Evolutionary conservation across 805 yeast genomes (phyloP), one percentile per base, ranked within the genome.

Genomic region (Wickerhamia fluorescens): DNA sequence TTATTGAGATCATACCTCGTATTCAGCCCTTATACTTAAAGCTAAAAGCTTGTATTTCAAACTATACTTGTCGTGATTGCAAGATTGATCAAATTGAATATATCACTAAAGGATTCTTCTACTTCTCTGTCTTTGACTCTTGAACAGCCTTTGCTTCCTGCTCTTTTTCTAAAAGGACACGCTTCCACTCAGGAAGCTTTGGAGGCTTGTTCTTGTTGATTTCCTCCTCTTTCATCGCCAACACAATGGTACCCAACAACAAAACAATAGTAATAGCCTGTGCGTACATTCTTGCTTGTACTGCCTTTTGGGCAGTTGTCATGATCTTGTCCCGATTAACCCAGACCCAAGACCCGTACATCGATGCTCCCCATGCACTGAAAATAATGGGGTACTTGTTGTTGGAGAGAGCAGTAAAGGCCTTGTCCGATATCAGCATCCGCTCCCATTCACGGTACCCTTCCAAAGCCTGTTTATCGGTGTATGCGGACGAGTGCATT

Each of bases 321-420:
- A 47, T 44, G 30, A 42, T 40, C 33, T 41, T 44, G 37, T 49
- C 53, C 21, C 43, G 33, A 37, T 49, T 47, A 10, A 49, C 54
- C 16, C 33, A 40, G n/a, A 35, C 45, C 55, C 55, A 50, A 22
- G 50, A 45, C 5, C 56, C 56, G 35, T 42, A 49, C 49, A 49
- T 36, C 20, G 66, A 56, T 4, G 54, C 67, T 12, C 53, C 55
- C 68, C 67, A 63, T 10, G 66, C 38, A 13, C 52, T 38, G 8
- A 58, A 36, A 21, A 61, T 51, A 30, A 60, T 50, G 31, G 53
- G 54, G 46, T 58, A 61, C 43, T 61, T 59, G 44, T 63, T 41
- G 9, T 49, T 47, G 29, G 44, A 43, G 30, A 61, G 47, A 15
- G 42, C 28, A 9, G 53, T 42, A 29, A 56, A 35, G 9, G 48